Conservation (phyloP, 2,329 filamentous ascomycete species). For the Neofusicoccum umdonicola region DNA sequence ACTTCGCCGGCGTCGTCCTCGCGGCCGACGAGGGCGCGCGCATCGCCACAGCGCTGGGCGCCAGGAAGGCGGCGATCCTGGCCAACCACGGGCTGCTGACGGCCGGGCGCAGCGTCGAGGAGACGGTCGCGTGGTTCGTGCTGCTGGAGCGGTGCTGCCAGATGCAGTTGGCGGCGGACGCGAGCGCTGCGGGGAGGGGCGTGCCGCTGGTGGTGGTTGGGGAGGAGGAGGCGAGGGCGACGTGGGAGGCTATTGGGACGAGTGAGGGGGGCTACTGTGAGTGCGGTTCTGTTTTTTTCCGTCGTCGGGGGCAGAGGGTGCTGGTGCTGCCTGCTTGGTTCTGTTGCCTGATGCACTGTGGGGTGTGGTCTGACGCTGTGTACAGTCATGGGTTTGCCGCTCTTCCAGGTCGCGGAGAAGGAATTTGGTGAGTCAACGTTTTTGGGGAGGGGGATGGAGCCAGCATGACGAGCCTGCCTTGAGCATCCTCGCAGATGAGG, state of each 20-base stretch:
- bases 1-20: conserved; percentile 63
- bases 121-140: conserved; percentile 68
- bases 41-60: conserved; percentile 63
- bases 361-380: no score
- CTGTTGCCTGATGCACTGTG: no score
- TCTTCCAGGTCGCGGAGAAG: no score
- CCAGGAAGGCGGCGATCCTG: conserved; percentile 63
- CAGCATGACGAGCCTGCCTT: no score
- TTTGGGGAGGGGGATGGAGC: no score
- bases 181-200: conserved; percentile 53
- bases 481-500: no score
- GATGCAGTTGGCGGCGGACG: conserved; percentile 66
- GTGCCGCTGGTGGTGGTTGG: not conserved
- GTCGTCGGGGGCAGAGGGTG: no score
- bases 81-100: conserved; percentile 72
- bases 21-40: conserved; percentile 60
- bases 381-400: no score
- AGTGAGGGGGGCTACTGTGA: no score
- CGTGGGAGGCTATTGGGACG: not conserved
- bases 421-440: no score
- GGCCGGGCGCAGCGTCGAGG: conserved; percentile 69
- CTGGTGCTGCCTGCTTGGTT: no score
- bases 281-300: no score
- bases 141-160: conserved; percentile 67
- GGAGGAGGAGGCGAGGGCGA: not conserved